phyloP scores from a whole-genome alignment of 176 grass and related monocot species.

The Chrysopogon serrulatus region DNA sequence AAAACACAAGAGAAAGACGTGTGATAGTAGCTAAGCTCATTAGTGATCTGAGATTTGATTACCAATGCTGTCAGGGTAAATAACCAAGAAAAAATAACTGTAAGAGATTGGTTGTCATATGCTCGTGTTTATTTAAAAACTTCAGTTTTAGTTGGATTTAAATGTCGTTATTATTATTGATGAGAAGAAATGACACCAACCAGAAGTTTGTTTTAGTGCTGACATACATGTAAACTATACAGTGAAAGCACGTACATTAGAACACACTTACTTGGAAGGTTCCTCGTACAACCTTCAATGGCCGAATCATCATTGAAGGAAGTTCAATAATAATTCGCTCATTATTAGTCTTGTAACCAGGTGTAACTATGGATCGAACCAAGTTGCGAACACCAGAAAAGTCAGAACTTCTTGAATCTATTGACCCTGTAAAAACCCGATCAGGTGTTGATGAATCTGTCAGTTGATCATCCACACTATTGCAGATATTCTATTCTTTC shows the following conservation, averaged over 20 bases:
- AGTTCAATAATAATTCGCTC: conserved; percentile 91
- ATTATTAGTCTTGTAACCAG: conserved; percentile 60
- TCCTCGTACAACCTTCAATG: conserved; percentile 85
- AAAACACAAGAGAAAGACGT: conserved; percentile 12
- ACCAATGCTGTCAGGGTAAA: background rate
- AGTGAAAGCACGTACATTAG: conserved; percentile 51
- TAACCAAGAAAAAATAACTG: background rate
- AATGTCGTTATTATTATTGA: conserved; percentile 11
- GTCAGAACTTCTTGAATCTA: conserved; percentile 69
- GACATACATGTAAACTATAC: conserved; percentile 26
- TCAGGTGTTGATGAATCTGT: conserved; percentile 49
- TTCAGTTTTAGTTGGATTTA: conserved; percentile 22
- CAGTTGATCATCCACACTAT: conserved; percentile 51
- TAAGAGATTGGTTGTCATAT: conserved; percentile 3
- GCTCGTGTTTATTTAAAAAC: conserved; percentile 9
- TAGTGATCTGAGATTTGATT: background rate
- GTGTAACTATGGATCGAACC: conserved; percentile 64
- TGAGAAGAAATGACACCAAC: background rate
- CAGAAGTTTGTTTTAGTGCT: conserved; percentile 5
- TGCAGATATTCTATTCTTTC: conserved; percentile 54
- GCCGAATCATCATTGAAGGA: conserved; percentile 77
- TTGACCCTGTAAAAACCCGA: conserved; percentile 47
- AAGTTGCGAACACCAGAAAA: conserved; percentile 66
- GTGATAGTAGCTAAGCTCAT: conserved; percentile 20
- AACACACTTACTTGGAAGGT: conserved; percentile 94